Conservation (phyloP, 176 grass and related monocot species). For the Metroxylon sagu region DNA sequence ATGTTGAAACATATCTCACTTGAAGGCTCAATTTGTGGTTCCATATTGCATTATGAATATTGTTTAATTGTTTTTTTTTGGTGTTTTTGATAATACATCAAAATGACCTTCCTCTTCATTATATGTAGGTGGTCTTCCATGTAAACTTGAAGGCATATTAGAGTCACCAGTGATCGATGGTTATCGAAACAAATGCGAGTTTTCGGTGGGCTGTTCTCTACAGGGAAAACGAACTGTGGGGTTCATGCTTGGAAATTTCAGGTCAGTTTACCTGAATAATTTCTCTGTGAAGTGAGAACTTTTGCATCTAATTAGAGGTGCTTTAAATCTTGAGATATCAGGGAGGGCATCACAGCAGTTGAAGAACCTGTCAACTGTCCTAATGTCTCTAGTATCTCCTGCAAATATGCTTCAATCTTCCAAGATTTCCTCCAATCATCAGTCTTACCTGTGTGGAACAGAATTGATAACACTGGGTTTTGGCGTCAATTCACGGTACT, state of each 20-base stretch:
- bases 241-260: constrained; percentile 98
- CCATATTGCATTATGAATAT: too few relatives aligned
- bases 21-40: too few relatives aligned
- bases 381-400: constrained; percentile 79
- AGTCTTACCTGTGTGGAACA: constrained; percentile 61
- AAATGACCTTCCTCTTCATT: too few relatives aligned
- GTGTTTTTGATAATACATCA: too few relatives aligned
- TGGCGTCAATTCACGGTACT: constrained; percentile 91
- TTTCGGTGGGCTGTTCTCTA: constrained; percentile 87
- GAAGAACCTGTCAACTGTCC: constrained; percentile 88
- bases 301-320: constrained; percentile 15
- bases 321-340: constrained; percentile 29
- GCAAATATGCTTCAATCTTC: constrained; percentile 63
- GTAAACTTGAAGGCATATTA: constrained; percentile 87
- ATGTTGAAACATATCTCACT: too few relatives aligned
- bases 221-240: constrained; percentile 72
- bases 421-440: constrained; percentile 73
- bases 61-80: too few relatives aligned
- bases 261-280: constrained; percentile 28
- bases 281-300: constrained; percentile 10
- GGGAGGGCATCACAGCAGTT: constrained; percentile 92
- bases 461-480: constrained; percentile 86
- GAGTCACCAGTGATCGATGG: constrained; percentile 79
- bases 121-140: constrained; percentile 85
- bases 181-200: constrained; percentile 98